Evolutionary conservation across 495 filamentous ascomycete species (phyloP).

Genomic region (Aspergillus mulundensis): DNA sequence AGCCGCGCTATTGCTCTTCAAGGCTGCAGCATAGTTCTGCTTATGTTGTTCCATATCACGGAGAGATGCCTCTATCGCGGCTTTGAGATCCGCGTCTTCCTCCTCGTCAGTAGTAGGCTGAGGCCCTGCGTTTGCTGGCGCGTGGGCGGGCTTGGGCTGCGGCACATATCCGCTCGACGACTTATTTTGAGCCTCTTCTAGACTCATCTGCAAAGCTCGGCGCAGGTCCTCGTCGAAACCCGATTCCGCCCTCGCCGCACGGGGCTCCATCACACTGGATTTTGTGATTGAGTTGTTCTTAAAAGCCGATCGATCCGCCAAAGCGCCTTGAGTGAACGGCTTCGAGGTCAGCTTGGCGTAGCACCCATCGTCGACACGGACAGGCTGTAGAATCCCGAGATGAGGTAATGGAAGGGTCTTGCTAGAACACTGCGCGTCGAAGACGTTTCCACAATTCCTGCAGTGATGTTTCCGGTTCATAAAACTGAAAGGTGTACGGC

Average conservation of each 20-base stretch:
- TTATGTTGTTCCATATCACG: constrained; percentile 99
- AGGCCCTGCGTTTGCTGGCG: constrained; percentile 17
- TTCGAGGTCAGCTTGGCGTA: constrained; percentile 85
- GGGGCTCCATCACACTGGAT: constrained; percentile 74
- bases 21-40: constrained; percentile 72
- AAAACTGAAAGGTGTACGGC: constrained; percentile 90
- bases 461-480: constrained; percentile 98
- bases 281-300: constrained; percentile 52
- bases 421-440: constrained; percentile 87
- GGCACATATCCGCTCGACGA: constrained; percentile 65
- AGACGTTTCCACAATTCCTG: constrained; percentile 94
- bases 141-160: constrained; percentile 47
- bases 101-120: constrained; percentile 31
- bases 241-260: constrained; percentile 75
- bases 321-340: constrained; percentile 35
- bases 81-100: constrained; percentile 90
- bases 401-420: constrained; percentile 87
- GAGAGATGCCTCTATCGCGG: constrained; percentile 93
- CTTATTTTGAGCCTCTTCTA: constrained; percentile 85
- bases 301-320: constrained; percentile 44
- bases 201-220: constrained; percentile 87
- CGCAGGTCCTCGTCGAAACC: constrained; percentile 96
- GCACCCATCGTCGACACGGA: constrained; percentile 96
- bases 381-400: constrained; percentile 84
- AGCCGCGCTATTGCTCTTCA: constrained; percentile 59